Evolutionary conservation across 1,284 basidiomycete species (phyloP), one percentile per base, ranked within the genome.

Genomic region (Puccinia sorghi): DNA sequence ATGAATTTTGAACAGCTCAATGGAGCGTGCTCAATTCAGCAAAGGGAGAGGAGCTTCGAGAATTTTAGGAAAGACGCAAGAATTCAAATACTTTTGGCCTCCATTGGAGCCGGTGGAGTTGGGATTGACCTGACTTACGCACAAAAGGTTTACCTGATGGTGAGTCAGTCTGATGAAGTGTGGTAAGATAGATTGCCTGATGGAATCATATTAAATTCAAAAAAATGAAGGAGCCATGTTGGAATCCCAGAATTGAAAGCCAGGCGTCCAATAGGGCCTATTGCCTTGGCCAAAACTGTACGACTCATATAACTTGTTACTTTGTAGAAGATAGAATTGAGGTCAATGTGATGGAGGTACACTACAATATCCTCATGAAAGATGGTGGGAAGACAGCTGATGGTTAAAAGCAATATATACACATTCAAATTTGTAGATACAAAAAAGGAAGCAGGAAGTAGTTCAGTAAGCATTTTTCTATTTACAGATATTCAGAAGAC

Each of bases 101-200:
- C 37, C 12, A 64, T 43, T 5, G 61, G 43, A 25, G 61, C 61
- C 7, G 61, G 61, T 43, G 61, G 61, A 11, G 61, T 64, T 20
- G 61, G 61, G 39, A 64, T 64, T 43, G 61, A 64, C 61, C 43
- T 64, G 39, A 43, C 61, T 5, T 43, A 39, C 25, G 25, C 61
- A 41, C 61, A 64, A 13, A 64, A 64, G 15, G 61, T 64, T 4
- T 64, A 64, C 61, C 25, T 64, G n/a, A 64, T 64, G 61, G 61
- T 64, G 43, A 64, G 61, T 41, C 25, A 2, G 15, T n/a, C n/a
- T n/a, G n/a, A n/a, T n/a, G n/a, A n/a, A n/a, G n/a, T n/a, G n/a
- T n/a, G n/a, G n/a, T n/a, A n/a, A n/a, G n/a, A n/a, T n/a, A n/a
- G 43, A n/a, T 3, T 43, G 39, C 4, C 22, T 57, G n/a, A 2